Evolutionary conservation across 352 stramenopile genomes (phyloP), one percentile per base, ranked within the genome.

Genomic region (Globisporangium nodosum): DNA sequence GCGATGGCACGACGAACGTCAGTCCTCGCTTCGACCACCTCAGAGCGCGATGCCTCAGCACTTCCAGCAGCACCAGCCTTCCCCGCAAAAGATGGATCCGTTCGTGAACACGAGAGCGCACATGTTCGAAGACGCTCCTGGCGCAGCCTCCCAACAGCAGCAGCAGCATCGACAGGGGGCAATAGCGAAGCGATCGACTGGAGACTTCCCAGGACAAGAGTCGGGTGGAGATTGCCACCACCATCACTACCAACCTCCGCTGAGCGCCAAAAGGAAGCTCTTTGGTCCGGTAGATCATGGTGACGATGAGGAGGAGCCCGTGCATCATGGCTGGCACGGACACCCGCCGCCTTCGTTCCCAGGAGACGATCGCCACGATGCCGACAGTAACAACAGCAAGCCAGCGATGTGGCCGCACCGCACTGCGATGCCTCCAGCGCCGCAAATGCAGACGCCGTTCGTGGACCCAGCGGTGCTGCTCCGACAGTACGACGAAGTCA

Each of bases 401-500:
- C 24, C 33, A 11, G 5, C 33, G 8, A 37, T 37, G 33, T 37
- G 33, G 33, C 33, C 33, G 5, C 33, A 11, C 8, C 33, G 8
- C 33, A n/a, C 12, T 46, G 40, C 40, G 11, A 46, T 46, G 40
- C 40, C 40, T 46, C 8, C 15, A 46, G 11, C 40, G 5, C 40
- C 18, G 15, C 40, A 46, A 16, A n/a, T n/a, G 40, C 40, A 46
- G 16, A 12, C 18, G n/a, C 52, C 54, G 33, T 39, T 46, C 16
- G 30, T 73, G 5, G 66, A 78, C 24, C 42, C 59, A 2, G 50
- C 39, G 0, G 24, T 51, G 21, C 60, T 88, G 24, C 59, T 74
- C 27, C 71, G 66, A 1, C 73, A 86, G 60, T 88, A 88, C 49
- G 64, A 85, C 42, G 69, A 82, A 49, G 78, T 88, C 57, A 67